Conservation (phyloP, 257 asterid genomes). For the Jacaranda copaia region DNA sequence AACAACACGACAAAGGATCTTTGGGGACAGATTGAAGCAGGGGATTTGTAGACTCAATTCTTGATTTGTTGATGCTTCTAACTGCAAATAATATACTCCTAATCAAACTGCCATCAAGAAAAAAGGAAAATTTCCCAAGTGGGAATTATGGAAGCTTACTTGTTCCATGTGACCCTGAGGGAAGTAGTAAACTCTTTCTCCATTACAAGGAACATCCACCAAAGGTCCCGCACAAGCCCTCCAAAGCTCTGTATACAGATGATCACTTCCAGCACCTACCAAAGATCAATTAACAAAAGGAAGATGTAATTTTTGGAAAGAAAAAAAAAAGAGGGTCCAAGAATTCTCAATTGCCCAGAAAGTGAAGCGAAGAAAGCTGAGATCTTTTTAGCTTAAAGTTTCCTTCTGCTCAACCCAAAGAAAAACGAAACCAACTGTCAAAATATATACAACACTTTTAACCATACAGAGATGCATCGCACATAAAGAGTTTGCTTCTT, state of each 20-base stretch:
- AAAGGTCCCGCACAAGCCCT: slow-evolving; percentile 91
- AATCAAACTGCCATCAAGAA: slow-evolving; percentile 1
- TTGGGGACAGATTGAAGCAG: slow-evolving; percentile 69
- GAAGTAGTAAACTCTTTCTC: slow-evolving; percentile 77
- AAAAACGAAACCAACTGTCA: slow-evolving; percentile 16
- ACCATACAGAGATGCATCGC: background rate
- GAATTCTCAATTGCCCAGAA: slow-evolving; percentile 10
- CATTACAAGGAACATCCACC: slow-evolving; percentile 70
- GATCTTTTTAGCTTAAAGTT: background rate
- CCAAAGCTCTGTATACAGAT: slow-evolving; percentile 73
- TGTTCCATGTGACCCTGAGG: slow-evolving; percentile 95
- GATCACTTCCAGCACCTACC: slow-evolving; percentile 45
- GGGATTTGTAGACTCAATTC: slow-evolving; percentile 68
- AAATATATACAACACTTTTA: slow-evolving; percentile 8
- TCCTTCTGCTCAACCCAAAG: background rate
- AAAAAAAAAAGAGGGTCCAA: background rate
- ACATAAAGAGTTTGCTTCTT: slow-evolving; percentile 19
- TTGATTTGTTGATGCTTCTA: slow-evolving; percentile 86
- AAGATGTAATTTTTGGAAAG: background rate
- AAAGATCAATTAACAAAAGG: slow-evolving; percentile 32
- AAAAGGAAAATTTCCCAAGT: slow-evolving; percentile 10
- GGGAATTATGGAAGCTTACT: slow-evolving; percentile 42
- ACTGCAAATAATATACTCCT: slow-evolving; percentile 47
- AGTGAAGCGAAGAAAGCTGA: background rate
- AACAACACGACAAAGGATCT: slow-evolving; percentile 77